Conservation (phyloP, 1,139 yeast species). For the Saccharomyces hybrid region DNA sequence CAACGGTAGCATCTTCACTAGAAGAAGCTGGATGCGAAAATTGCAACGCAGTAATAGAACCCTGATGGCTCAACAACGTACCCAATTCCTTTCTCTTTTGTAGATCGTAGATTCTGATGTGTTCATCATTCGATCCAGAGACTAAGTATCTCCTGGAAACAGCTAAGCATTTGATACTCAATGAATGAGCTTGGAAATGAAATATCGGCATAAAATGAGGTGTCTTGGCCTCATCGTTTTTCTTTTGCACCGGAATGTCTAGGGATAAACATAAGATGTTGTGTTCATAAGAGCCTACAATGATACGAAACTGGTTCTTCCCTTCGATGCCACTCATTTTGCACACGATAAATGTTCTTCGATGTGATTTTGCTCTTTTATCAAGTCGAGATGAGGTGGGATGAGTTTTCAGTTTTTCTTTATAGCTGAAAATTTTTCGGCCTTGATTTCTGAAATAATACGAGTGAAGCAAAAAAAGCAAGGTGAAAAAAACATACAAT, state of each 20-base stretch:
- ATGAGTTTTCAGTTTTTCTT: background rate
- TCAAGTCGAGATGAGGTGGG: background rate
- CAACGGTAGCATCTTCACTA: conserved; percentile 27
- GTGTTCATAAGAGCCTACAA: conserved; percentile 95
- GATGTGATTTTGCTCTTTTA: background rate
- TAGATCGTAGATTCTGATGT: conserved; percentile 85
- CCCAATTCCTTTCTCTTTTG: conserved; percentile 94
- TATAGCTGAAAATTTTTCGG: background rate
- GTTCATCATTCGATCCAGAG: conserved; percentile 94
- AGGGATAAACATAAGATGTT: conserved; percentile 78
- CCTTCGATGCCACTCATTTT: background rate
- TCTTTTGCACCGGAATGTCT: conserved; percentile 36
- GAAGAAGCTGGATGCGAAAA: conserved; percentile 40
- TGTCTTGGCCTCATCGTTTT: conserved; percentile 12
- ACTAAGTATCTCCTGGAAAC: conserved; percentile 78
- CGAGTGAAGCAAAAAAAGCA: background rate
- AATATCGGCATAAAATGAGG: conserved; percentile 86
- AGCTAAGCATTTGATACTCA: conserved; percentile 80
- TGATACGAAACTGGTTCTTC: conserved; percentile 53
- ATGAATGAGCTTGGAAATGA: conserved; percentile 90
- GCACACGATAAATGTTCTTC: background rate
- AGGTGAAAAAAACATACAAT: background rate
- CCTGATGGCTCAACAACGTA: conserved; percentile 80
- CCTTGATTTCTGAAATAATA: background rate
- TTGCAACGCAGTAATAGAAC: conserved; percentile 69